Evolutionary conservation across 1,284 basidiomycete species (phyloP).

Genomic region (Papiliotrema flavescens): DNA sequence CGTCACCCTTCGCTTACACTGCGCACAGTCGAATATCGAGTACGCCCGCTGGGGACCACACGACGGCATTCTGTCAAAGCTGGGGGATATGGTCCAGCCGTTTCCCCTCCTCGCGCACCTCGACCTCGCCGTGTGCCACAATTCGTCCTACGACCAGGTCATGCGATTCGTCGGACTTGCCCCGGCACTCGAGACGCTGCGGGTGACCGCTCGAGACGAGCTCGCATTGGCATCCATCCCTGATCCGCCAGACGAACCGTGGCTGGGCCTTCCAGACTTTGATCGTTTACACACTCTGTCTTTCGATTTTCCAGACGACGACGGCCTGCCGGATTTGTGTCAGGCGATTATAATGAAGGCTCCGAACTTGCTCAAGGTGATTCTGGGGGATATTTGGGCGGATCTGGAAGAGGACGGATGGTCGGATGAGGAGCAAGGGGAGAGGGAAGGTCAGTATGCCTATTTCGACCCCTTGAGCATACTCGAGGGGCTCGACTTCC

Average conservation of each 20-base stretch:
- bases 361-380: not conserved
- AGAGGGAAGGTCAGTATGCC: not conserved
- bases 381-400: not conserved
- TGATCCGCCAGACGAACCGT: not conserved
- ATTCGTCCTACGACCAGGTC: not conserved
- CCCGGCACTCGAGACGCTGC: not conserved
- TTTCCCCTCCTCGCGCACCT: not conserved
- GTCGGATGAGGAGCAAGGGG: slow-evolving; percentile 4
- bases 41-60: not conserved
- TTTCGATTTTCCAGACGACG: not conserved
- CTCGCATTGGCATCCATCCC: not conserved
- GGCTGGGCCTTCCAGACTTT: not conserved
- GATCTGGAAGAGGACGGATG: slow-evolving; percentile 1
- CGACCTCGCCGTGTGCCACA: not conserved
- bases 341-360: not conserved
- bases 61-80: not conserved
- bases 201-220: not conserved
- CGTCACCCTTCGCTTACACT: not conserved
- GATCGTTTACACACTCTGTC: not conserved
- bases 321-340: slow-evolving; percentile 1
- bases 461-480: not conserved
- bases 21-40: not conserved
- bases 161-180: not conserved
- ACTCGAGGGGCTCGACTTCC: not conserved
- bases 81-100: not conserved